These are phyloP conservation scores for Rosa hybrid DNA, from an alignment of 331 rosid genomes.

Conservation along the genomic window DNA sequence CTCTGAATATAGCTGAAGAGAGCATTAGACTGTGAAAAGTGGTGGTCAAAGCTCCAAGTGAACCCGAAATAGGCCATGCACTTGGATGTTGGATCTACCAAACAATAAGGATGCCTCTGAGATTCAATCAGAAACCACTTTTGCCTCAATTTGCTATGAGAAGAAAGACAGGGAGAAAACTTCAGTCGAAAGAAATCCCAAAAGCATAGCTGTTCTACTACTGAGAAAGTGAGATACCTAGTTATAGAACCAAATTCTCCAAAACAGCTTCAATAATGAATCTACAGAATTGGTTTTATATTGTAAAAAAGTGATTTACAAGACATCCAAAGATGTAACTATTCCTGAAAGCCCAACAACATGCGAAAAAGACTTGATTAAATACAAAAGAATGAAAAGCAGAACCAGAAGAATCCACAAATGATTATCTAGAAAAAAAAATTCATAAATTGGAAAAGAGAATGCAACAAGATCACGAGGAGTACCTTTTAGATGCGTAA, in stretches of 20 bases:
- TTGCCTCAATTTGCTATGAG: not conserved
- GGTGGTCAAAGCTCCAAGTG: not conserved
- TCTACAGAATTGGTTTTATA: not conserved
- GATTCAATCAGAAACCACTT: not conserved
- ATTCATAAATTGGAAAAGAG: not conserved
- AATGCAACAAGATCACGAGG: not conserved
- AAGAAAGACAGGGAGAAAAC: not conserved
- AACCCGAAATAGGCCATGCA: not conserved
- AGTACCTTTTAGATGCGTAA: slow-evolving; percentile 55
- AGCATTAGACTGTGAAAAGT: not conserved
- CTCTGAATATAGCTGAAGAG: not conserved
- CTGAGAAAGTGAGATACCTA: slow-evolving; percentile 7
- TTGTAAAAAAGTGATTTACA: not conserved
- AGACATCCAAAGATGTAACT: not conserved
- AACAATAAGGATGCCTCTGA: not conserved
- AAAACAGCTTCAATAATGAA: not conserved
- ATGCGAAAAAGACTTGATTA: not conserved
- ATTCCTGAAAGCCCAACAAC: slow-evolving; percentile 1
- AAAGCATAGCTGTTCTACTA: slow-evolving; percentile 2
- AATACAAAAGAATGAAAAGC: slow-evolving; percentile 10
- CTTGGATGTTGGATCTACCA: not conserved
- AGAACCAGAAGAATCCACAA: slow-evolving; percentile 5
- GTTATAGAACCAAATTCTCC: slow-evolving; percentile 10
- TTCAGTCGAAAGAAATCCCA: not conserved
- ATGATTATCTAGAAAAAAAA: not conserved